Conservation (phyloP, 2,329 filamentous ascomycete species). For the Arthrocladium fulminans region DNA sequence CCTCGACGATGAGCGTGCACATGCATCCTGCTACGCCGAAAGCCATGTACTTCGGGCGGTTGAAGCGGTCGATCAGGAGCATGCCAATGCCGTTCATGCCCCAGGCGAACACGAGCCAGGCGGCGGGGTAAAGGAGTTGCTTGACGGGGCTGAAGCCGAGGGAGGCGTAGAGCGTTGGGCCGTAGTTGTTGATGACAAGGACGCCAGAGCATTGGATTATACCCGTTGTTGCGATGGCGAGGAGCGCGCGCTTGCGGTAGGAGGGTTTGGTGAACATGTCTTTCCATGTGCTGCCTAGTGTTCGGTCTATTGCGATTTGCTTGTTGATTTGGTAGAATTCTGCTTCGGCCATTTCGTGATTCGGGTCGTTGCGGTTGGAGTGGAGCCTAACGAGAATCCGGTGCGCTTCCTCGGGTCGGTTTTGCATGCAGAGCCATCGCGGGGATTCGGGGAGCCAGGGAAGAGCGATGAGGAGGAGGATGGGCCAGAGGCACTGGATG, state of each 20-base stretch:
- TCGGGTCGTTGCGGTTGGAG: constrained; percentile 30
- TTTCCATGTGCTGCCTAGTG: constrained; percentile 15
- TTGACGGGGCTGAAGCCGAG: constrained; percentile 34
- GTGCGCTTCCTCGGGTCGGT: constrained; percentile 15
- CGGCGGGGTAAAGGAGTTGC: constrained; percentile 18
- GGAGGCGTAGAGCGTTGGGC: constrained; percentile 36
- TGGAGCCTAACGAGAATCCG: constrained; percentile 34
- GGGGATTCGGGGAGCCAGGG: constrained; percentile 17
- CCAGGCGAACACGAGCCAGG: constrained; percentile 15
- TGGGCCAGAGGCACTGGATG: constrained; percentile 15
- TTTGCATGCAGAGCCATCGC: constrained; percentile 14
- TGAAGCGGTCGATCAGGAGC: constrained; percentile 16
- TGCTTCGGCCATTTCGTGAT: constrained; percentile 31
- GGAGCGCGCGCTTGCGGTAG: constrained; percentile 16
- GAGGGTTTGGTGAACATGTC: constrained; percentile 17
- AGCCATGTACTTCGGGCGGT: constrained; percentile 15
- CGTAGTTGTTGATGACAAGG: constrained; percentile 41
- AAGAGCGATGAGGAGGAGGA: constrained; percentile 15
- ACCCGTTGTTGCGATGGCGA: constrained; percentile 15
- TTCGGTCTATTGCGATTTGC: constrained; percentile 18
- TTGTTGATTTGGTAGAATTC: constrained; percentile 32
- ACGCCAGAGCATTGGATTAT: constrained; percentile 33
- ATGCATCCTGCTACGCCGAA: constrained; percentile 35
- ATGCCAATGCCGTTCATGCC: constrained; percentile 11
- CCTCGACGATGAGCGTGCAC: constrained; percentile 33